Conservation (phyloP, 2,329 filamentous ascomycete species). For the Pestalotiopsis sp. region DNA sequence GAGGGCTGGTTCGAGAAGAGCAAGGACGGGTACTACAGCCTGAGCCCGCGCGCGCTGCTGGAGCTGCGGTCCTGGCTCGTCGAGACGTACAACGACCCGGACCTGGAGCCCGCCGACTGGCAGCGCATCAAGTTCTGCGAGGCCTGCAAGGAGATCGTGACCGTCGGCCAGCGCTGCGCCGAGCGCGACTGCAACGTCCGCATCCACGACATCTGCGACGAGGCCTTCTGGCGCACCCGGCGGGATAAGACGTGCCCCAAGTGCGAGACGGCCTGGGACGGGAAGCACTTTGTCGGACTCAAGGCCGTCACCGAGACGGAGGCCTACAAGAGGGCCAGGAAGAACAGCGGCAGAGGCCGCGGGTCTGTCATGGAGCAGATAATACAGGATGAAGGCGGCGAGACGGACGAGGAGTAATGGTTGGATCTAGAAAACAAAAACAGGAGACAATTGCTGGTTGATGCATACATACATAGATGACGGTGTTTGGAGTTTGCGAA, state of each 20-base stretch:
- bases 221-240: conserved; percentile 72
- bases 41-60: conserved; percentile 79
- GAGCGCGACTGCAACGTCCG: conserved; percentile 69
- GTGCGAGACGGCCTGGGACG: conserved; percentile 56
- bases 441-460: neutral
- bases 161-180: conserved; percentile 77
- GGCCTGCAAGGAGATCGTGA: conserved; percentile 89
- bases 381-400: conserved; percentile 32
- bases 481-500: neutral
- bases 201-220: conserved; percentile 77
- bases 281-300: conserved; percentile 56
- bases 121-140: conserved; percentile 84
- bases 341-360: conserved; percentile 36
- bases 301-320: conserved; percentile 58
- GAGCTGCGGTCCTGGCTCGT: conserved; percentile 84
- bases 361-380: conserved; percentile 38
- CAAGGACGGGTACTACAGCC: conserved; percentile 69
- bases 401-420: conserved; percentile 25
- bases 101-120: conserved; percentile 61
- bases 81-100: conserved; percentile 85
- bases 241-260: conserved; percentile 66
- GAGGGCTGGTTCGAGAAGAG: conserved; percentile 88
- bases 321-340: conserved; percentile 48
- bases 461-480: neutral
- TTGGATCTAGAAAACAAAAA: conserved; percentile 28